A percentile compares a stretch with the other conserved stretches of the same genome.
Conservation (phyloP, 2,329 filamentous ascomycete species). For the Penicillium sp. region DNA sequence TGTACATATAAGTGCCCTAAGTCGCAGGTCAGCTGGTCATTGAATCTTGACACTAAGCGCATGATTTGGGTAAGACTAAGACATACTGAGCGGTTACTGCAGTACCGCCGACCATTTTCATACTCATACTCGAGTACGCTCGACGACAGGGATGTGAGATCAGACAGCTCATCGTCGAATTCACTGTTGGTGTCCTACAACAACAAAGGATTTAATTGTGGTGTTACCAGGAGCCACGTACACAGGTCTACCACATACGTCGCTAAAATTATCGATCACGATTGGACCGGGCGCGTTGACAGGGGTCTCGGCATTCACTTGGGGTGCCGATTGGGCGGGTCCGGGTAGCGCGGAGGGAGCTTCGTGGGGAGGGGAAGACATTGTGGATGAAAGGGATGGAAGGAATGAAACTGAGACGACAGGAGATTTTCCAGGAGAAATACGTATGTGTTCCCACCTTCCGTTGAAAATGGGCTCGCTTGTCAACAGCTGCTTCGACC, state of each 20-base stretch:
- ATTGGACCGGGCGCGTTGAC: conserved; percentile 16
- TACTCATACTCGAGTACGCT: conserved; percentile 42
- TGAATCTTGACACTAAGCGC: not conserved
- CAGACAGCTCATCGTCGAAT: conserved; percentile 4
- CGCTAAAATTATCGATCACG: conserved; percentile 16
- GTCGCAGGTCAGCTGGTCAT: not conserved
- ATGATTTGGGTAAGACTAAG: not conserved
- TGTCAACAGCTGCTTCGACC: no score
- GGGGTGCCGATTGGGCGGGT: conserved; percentile 2
- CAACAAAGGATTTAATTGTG: not conserved
- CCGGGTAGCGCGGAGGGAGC: conserved; percentile 2
- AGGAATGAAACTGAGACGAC: not conserved
- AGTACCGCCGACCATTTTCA: conserved; percentile 46
- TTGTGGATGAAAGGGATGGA: not conserved
- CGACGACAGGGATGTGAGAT: conserved; percentile 10
- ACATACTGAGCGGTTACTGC: conserved; percentile 32
- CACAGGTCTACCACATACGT: conserved; percentile 10
- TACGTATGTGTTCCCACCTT: no score
- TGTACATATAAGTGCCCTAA: conserved; percentile 23
- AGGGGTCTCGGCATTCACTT: not conserved
- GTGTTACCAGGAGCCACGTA: not conserved
- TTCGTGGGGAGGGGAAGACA: not conserved
- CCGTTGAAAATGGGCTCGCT: no score
- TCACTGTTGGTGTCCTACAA: conserved; percentile 7
- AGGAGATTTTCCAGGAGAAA: not conserved